phyloP scores from a whole-genome alignment of 2,329 filamentous ascomycete genomes.

The Colletotrichum liriopes region DNA sequence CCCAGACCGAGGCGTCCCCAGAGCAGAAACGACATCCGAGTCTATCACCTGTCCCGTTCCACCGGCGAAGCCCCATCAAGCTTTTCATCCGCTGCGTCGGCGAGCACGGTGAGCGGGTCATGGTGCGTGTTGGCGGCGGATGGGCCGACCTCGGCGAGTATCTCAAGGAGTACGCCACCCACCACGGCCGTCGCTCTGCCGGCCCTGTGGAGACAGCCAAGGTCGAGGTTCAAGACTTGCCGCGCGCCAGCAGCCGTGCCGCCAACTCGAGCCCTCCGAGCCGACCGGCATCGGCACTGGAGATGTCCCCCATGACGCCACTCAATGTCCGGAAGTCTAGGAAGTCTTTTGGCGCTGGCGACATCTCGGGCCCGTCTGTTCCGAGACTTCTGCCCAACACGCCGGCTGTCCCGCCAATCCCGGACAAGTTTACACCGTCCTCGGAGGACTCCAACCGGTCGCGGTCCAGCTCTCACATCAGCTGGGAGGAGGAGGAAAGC shows the following conservation, averaged over 20 bases:
- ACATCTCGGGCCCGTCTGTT: conserved; percentile 35
- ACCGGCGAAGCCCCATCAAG: conserved; percentile 90
- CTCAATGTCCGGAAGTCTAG: conserved; percentile 71
- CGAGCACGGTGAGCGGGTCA: conserved; percentile 90
- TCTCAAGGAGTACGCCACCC: conserved; percentile 90
- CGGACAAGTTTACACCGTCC: conserved; percentile 58
- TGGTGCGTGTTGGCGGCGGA: conserved; percentile 98
- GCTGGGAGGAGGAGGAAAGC: conserved; percentile 73
- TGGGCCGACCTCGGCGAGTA: conserved; percentile 98
- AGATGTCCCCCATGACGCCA: conserved; percentile 61
- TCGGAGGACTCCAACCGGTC: conserved; percentile 64
- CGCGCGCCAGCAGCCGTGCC: conserved; percentile 48
- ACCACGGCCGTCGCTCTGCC: conserved; percentile 83
- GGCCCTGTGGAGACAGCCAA: conserved; percentile 61
- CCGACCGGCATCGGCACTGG: conserved; percentile 55
- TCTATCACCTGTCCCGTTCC: conserved; percentile 91
- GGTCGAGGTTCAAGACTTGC: conserved; percentile 72
- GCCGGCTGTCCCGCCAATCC: conserved; percentile 54
- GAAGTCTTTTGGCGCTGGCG: conserved; percentile 59
- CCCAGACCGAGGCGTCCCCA: conserved; percentile 63
- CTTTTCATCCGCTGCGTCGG: conserved; percentile 94
- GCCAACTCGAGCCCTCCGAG: conserved; percentile 53
- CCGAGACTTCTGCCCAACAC: conserved; percentile 58
- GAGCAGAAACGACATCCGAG: conserved; percentile 82
- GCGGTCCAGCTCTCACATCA: conserved; percentile 67